Evolutionary conservation across 2,329 filamentous ascomycete genomes (phyloP).

Genomic region (Phaeosphaeriaceae sp.): DNA sequence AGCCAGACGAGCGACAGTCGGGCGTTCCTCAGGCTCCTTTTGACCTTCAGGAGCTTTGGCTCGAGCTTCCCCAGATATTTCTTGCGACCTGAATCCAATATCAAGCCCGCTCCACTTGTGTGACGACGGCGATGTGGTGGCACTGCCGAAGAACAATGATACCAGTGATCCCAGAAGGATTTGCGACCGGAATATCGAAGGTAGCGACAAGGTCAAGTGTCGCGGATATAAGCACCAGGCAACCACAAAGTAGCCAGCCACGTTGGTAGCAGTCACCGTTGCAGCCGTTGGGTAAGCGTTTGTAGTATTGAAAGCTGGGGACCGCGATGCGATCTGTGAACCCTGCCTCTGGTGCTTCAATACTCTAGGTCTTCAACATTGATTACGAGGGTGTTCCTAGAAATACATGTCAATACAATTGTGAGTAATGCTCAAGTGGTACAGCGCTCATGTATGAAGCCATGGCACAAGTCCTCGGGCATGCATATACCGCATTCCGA

Average conservation of each 20-base stretch:
- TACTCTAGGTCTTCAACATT: conserved; percentile 22
- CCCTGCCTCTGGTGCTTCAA: conserved; percentile 23
- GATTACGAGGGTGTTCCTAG: conserved; percentile 28
- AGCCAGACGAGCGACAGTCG: background rate
- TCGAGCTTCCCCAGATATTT: conserved; percentile 7
- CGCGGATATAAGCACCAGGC: conserved; percentile 26
- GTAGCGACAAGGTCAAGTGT: conserved; percentile 23
- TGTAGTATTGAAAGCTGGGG: conserved; percentile 32
- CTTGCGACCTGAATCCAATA: background rate
- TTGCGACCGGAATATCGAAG: conserved; percentile 15
- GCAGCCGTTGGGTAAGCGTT: conserved; percentile 24
- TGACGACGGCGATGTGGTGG: conserved; percentile 14
- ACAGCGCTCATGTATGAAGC: conserved; percentile 36
- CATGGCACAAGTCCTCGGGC: conserved; percentile 40
- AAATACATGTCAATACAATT: conserved; percentile 41
- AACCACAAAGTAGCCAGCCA: conserved; percentile 19
- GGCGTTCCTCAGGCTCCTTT: conserved; percentile 1
- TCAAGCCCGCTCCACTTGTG: conserved; percentile 9
- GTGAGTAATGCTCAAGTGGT: conserved; percentile 36
- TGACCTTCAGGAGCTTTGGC: conserved; percentile 8
- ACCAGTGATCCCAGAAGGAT: conserved; percentile 19
- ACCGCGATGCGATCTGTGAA: conserved; percentile 34
- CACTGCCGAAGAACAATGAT: conserved; percentile 17
- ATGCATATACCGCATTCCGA: conserved; percentile 31
- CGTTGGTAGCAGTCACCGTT: conserved; percentile 27